phyloP scores from a whole-genome alignment of 352 stramenopile species.

The Globisporangium alternatum region DNA sequence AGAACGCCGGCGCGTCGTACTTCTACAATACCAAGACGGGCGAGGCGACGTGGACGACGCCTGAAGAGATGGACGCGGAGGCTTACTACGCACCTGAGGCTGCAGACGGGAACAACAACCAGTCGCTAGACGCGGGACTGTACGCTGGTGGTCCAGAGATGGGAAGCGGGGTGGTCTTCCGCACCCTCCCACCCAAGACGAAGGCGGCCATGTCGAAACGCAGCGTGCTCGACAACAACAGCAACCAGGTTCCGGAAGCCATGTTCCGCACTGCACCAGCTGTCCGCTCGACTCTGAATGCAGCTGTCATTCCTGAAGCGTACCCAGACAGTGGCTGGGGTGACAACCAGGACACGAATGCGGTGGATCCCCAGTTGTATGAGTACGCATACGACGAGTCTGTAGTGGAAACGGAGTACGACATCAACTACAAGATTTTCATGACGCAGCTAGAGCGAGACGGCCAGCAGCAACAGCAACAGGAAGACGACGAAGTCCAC shows the following conservation, averaged over 20 bases:
- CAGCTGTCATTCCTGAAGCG: neutral
- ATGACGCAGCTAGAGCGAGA: constrained; percentile 48
- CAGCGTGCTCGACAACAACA: neutral
- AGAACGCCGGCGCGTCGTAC: constrained; percentile 58
- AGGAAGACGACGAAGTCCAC: constrained; percentile 12
- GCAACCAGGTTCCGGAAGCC: constrained; percentile 7
- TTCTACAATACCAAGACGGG: constrained; percentile 71
- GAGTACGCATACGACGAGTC: constrained; percentile 22
- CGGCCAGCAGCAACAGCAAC: constrained; percentile 14
- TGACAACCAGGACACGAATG: neutral
- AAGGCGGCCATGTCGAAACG: constrained; percentile 6
- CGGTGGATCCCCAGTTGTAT: constrained; percentile 14
- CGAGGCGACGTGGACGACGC: constrained; percentile 63
- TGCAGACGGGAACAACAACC: constrained; percentile 1
- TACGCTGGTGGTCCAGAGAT: neutral
- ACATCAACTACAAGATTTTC: constrained; percentile 74
- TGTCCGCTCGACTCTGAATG: neutral
- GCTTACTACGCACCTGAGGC: constrained; percentile 2
- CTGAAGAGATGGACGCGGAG: constrained; percentile 18
- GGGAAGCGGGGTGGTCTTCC: neutral
- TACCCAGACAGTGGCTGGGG: neutral
- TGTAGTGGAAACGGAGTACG: constrained; percentile 51
- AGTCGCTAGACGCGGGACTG: neutral
- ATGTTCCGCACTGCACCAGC: constrained; percentile 16
- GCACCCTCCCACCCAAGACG: constrained; percentile 18